Evolutionary conservation across 2,329 filamentous ascomycete genomes (phyloP).

Genomic region (Chrysoporthe austroafricana): DNA sequence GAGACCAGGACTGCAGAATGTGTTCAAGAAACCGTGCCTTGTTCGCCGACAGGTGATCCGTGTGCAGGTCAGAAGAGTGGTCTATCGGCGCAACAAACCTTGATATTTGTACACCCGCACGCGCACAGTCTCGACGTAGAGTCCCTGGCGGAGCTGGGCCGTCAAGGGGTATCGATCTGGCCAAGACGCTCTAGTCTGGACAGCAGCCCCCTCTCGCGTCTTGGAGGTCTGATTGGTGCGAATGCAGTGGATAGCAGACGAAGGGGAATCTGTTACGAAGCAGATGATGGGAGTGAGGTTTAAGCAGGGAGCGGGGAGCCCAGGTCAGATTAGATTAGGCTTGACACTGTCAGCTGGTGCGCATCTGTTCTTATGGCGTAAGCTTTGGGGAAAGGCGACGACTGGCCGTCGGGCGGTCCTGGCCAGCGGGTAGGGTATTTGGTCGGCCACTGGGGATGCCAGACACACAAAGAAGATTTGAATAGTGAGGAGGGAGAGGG

Average conservation of each 20-base stretch:
- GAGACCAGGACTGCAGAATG: not conserved
- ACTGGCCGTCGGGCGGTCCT: not conserved
- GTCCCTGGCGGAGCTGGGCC: not conserved
- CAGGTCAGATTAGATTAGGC: not conserved
- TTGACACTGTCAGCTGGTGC: constrained; percentile 11
- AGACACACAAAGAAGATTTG: not conserved
- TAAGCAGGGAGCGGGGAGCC: not conserved
- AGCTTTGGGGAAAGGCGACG: constrained; percentile 8
- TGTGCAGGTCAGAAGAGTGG: not conserved
- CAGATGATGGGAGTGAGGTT: not conserved
- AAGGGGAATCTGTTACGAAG: not conserved
- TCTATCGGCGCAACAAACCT: constrained; percentile 1
- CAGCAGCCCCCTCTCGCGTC: not conserved
- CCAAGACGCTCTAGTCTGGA: not conserved
- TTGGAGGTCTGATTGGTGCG: not conserved
- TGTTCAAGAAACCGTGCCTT: not conserved
- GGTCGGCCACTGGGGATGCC: not conserved
- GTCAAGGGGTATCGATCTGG: not conserved
- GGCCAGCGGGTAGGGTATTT: not conserved
- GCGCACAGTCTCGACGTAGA: not conserved
- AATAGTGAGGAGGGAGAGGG: too few relatives aligned
- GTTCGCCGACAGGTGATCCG: not conserved
- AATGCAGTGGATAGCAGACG: not conserved
- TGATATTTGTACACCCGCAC: not conserved
- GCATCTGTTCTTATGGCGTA: not conserved